phyloP scores from a whole-genome alignment of 371 early-diverging fungal species.

The Lichtheimia hyalospora region DNA sequence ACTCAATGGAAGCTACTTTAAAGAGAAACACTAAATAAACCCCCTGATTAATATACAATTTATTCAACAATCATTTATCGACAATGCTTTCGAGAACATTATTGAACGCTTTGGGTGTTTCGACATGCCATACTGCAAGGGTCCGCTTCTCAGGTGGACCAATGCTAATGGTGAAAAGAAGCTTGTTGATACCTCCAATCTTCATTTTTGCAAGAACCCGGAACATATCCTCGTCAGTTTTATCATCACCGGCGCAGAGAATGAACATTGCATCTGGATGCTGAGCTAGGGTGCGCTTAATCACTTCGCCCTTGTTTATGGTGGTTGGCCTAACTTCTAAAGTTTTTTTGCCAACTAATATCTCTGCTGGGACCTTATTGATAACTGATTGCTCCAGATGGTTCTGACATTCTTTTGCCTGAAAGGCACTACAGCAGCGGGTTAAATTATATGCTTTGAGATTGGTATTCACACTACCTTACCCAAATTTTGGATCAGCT shows the following conservation, averaged over 20 bases:
- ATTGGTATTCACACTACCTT: constrained; percentile 13
- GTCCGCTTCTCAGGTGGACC: constrained; percentile 82
- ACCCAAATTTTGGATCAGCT: constrained; percentile 85
- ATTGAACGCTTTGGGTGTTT: constrained; percentile 40
- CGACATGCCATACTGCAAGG: constrained; percentile 80
- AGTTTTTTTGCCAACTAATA: constrained; percentile 94
- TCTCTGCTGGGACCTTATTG: constrained; percentile 88
- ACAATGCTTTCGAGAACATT: constrained; percentile 1
- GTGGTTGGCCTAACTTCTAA: constrained; percentile 88
- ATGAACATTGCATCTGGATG: constrained; percentile 80
- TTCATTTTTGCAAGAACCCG: constrained; percentile 25
- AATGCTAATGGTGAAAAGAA: constrained; percentile 67
- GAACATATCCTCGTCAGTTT: constrained; percentile 98
- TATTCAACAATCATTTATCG: not conserved
- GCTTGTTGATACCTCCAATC: constrained; percentile 10
- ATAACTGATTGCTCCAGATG: constrained; percentile 83
- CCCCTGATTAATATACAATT: not conserved
- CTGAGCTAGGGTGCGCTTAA: constrained; percentile 70
- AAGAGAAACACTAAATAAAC: no score
- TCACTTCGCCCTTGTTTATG: constrained; percentile 93
- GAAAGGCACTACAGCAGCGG: constrained; percentile 49
- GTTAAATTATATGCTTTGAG: not conserved
- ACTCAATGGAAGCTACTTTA: constrained; percentile 45
- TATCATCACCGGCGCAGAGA: constrained; percentile 95
- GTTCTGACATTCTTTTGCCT: constrained; percentile 91